phyloP scores from a whole-genome alignment of 2,329 filamentous ascomycete genomes.

The Claviceps sp. region DNA sequence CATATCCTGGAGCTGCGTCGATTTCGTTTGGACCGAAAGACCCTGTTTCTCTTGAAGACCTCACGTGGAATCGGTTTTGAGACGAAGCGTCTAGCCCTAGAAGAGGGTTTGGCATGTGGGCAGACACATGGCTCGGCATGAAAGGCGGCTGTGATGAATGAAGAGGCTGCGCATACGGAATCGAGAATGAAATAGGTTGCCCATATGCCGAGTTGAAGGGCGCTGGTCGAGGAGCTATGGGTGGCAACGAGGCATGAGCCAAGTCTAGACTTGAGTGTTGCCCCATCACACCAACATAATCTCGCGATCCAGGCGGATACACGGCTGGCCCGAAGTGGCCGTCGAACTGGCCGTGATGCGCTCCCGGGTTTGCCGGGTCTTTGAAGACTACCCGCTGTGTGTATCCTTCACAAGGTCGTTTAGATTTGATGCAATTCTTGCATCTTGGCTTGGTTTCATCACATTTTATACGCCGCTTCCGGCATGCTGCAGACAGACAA shows the following conservation, averaged over 20 bases:
- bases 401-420: slow-evolving; percentile 72
- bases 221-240: slow-evolving; percentile 39
- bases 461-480: slow-evolving; percentile 92
- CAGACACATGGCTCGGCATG: slow-evolving; percentile 1
- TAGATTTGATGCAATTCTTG: slow-evolving; percentile 76
- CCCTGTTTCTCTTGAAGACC: background rate
- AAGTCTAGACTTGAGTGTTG: slow-evolving; percentile 21
- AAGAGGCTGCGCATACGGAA: background rate
- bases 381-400: slow-evolving; percentile 73
- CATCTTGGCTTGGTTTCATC: slow-evolving; percentile 78
- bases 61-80: slow-evolving; percentile 2
- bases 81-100: slow-evolving; percentile 4
- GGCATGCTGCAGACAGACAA: slow-evolving; percentile 50
- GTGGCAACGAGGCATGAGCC: slow-evolving; percentile 23
- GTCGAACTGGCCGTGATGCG: slow-evolving; percentile 33
- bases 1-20: slow-evolving; percentile 6
- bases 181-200: slow-evolving; percentile 5
- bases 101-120: slow-evolving; percentile 11
- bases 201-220: slow-evolving; percentile 14
- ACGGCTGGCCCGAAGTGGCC: slow-evolving; percentile 28
- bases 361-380: slow-evolving; percentile 31
- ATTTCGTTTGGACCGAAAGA: background rate
- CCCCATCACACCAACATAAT: slow-evolving; percentile 12
- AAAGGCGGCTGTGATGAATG: slow-evolving; percentile 2
- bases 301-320: slow-evolving; percentile 28